phyloP scores from a whole-genome alignment of 371 early-diverging fungal species.

The Lichtheimia ornata region DNA sequence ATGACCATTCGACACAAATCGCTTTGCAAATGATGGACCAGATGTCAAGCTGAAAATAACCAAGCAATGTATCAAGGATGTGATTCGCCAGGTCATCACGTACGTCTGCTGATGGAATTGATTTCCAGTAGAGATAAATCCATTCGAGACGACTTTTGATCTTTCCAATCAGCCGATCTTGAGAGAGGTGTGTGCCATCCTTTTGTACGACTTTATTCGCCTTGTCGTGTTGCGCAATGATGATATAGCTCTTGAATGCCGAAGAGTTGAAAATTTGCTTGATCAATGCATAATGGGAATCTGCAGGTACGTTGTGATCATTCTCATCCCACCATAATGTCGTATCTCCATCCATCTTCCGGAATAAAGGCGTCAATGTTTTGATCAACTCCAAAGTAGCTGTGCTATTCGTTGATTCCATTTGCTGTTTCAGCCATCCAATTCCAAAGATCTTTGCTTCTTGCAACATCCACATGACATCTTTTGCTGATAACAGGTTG shows the following conservation, averaged over 20 bases:
- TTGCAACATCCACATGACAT: constrained; percentile 7
- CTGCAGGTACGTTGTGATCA: constrained; percentile 11
- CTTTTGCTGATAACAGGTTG: constrained; percentile 12
- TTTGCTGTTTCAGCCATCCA: constrained; percentile 17
- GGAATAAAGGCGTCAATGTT: constrained; percentile 16
- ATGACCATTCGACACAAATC: constrained; percentile 24
- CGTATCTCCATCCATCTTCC: constrained; percentile 23
- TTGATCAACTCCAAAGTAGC: background rate
- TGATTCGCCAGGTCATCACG: constrained; percentile 27
- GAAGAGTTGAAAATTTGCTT: constrained; percentile 36
- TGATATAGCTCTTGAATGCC: constrained; percentile 34
- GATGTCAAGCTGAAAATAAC: constrained; percentile 38
- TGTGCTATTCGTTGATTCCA: constrained; percentile 7
- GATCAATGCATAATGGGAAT: constrained; percentile 20
- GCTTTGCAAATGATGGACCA: constrained; percentile 39
- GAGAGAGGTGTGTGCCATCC: constrained; percentile 37
- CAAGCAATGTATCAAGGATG: constrained; percentile 35
- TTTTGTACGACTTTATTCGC: constrained; percentile 31
- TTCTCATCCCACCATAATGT: constrained; percentile 26
- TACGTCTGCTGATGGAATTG: constrained; percentile 20
- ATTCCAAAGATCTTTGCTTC: constrained; percentile 21
- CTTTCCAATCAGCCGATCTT: constrained; percentile 36
- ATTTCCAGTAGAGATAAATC: constrained; percentile 38
- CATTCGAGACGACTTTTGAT: constrained; percentile 41
- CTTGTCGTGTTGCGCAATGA: constrained; percentile 35